A percentile compares a stretch with the other conserved stretches of the same genome.
phyloP scores from a whole-genome alignment of 2,329 filamentous ascomycete species.

The Fusarium nanum region DNA sequence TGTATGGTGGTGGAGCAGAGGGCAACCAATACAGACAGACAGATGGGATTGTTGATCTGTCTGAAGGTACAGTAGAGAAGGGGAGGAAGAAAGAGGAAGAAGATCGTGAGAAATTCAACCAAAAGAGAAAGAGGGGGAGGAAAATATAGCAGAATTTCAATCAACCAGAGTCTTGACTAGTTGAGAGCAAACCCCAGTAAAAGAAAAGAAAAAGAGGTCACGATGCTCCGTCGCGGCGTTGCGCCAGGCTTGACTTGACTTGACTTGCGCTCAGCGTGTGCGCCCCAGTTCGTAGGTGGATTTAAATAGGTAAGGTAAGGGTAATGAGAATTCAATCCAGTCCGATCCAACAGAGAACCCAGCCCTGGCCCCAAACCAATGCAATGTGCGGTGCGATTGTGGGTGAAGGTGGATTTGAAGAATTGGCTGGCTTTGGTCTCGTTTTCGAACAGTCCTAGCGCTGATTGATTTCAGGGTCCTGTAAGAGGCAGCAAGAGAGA shows the following conservation, averaged over 20 bases:
- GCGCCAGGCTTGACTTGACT: conserved; percentile 37
- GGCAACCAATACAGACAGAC: conserved; percentile 47
- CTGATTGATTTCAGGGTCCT: conserved; percentile 30
- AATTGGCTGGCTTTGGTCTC: conserved; percentile 21
- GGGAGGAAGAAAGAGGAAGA: conserved; percentile 9
- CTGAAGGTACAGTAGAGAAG: neutral
- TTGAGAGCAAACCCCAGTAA: conserved; percentile 33
- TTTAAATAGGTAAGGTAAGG: conserved; percentile 38
- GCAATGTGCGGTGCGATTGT: conserved; percentile 38
- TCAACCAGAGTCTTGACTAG: conserved; percentile 26
- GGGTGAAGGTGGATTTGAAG: conserved; percentile 45
- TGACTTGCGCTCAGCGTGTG: conserved; percentile 35
- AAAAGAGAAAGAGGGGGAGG: conserved; percentile 20
- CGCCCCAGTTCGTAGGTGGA: conserved; percentile 42
- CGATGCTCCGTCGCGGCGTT: conserved; percentile 47
- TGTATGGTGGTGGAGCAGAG: conserved; percentile 50
- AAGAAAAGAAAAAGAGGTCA: conserved; percentile 43
- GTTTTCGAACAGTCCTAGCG: conserved; percentile 42
- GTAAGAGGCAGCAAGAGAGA: conserved; percentile 5
- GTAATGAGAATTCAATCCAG: conserved; percentile 11
- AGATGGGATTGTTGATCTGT: conserved; percentile 33
- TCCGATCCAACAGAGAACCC: conserved; percentile 38
- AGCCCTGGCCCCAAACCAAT: conserved; percentile 20
- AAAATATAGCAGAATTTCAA: conserved; percentile 21
- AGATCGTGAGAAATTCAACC: conserved; percentile 22